These are phyloP conservation scores for Wickerhamiella kurtzmanii DNA, from an alignment of 805 yeast genomes.

Conservation along the genomic window DNA sequence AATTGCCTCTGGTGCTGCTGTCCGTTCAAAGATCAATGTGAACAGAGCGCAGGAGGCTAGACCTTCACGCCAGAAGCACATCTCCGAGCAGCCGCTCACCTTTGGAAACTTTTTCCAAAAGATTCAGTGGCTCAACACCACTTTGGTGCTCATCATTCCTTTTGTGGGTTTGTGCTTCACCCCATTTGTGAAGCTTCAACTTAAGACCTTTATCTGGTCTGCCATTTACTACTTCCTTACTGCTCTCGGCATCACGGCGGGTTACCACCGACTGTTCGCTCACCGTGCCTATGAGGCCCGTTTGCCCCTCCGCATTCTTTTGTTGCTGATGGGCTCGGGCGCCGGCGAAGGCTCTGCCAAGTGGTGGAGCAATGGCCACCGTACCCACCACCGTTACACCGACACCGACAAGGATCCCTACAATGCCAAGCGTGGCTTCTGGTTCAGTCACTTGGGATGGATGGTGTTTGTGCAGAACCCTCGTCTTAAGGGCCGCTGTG, in stretches of 20 bases:
- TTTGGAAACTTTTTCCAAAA: constrained; percentile 55
- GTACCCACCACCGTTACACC: constrained; percentile 81
- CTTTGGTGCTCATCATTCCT: constrained; percentile 46
- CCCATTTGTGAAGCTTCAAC: constrained; percentile 32
- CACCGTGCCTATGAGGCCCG: constrained; percentile 43
- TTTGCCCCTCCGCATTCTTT: constrained; percentile 32
- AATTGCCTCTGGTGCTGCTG: constrained; percentile 24
- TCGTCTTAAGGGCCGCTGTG: constrained; percentile 50
- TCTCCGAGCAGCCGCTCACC: constrained; percentile 68
- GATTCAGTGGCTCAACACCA: constrained; percentile 60
- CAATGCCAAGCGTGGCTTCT: constrained; percentile 63
- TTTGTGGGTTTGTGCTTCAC: constrained; percentile 33
- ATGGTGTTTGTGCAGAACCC: constrained; percentile 55
- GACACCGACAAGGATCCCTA: constrained; percentile 87
- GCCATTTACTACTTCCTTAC: constrained; percentile 43
- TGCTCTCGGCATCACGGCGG: constrained; percentile 64
- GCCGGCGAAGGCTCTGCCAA: constrained; percentile 64
- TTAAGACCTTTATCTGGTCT: constrained; percentile 41
- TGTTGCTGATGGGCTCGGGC: constrained; percentile 54
- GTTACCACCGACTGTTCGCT: constrained; percentile 70
- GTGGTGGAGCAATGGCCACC: constrained; percentile 72
- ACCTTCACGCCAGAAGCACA: constrained; percentile 30
- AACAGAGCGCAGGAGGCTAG: constrained; percentile 19
- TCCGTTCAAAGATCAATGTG: constrained; percentile 20
- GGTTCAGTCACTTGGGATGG: constrained; percentile 86